Evolutionary conservation across 768 basidiomycete species (phyloP), one percentile per base, ranked within the genome.

Genomic region (Lactarius sanguifluus): DNA sequence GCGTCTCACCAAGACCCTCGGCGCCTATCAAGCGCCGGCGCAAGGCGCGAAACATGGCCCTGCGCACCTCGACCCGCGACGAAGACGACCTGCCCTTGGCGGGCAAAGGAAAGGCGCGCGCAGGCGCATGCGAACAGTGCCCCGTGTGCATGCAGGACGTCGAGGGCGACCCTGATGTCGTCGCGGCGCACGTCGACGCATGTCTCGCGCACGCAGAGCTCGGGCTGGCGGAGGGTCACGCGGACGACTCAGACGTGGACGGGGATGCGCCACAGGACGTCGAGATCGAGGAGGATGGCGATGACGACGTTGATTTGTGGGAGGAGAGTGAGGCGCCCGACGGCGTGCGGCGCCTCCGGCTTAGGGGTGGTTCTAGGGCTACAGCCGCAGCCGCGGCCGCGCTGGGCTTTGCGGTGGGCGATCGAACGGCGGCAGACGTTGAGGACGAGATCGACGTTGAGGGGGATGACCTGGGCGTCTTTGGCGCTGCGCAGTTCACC

Each of bases 361-460:
- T 64, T 43, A 61, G 62, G n/a, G 20, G 32, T 23, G 64, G 60
- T 2, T 57, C 56, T 3, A 56, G 52, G 34, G 40, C 28, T 18
- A 64, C 54, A 65, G 43, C 65, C 25, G 20, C 32, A 41, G 43
- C 43, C 9, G 45, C 47, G 5, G 47, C 47, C 12, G 58, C 41
- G 38, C 55, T 59, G 8, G 92, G 92, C n/a, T 91, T 92, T 73
- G 81, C 85, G 64, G 81, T 85, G 10, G 86, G 89, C 47, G 79
- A 85, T 67, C 77, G 77, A 30, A 74, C 80, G n/a, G 79, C 82
- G 20, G 77, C 81, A 66, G 90, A 92, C 65, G 81, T 90, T 2
- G 92, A 94, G 36, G 91, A 89, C 20, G 91, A 92, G 56, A 80
- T 93, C 12, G 92, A 94, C 64, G 79, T 92, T 12, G 91, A 92